Evolutionary conservation across 352 stramenopile species (phyloP).

Genomic region (Phytophthora agathidicida): DNA sequence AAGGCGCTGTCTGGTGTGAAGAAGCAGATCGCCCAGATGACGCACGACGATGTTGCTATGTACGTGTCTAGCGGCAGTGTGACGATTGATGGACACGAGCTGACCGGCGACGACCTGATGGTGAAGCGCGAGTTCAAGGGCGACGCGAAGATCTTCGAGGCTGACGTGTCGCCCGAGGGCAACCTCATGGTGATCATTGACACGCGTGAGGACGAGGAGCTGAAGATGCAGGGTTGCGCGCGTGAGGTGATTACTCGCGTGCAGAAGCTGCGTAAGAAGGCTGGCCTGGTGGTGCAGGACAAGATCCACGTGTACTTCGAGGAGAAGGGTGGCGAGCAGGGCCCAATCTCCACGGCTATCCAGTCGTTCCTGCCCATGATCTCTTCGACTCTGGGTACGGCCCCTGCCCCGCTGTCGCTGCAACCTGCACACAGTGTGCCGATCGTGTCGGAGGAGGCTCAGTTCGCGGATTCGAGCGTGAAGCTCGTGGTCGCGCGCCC

Average conservation of each 20-base stretch:
- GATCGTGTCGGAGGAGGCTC: constrained; percentile 73
- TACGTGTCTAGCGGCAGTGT: constrained; percentile 82
- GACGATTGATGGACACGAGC: constrained; percentile 76
- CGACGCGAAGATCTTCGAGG: constrained; percentile 92
- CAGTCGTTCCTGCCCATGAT: constrained; percentile 68
- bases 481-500: constrained; percentile 72
- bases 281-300: constrained; percentile 94
- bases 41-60: constrained; percentile 73
- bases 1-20: constrained; percentile 96
- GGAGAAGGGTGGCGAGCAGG: constrained; percentile 64
- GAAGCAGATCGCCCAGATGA: constrained; percentile 71
- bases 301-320: constrained; percentile 96
- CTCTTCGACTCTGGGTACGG: constrained; percentile 57
- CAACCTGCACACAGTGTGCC: constrained; percentile 65
- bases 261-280: constrained; percentile 98
- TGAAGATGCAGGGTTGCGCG: constrained; percentile 93
- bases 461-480: constrained; percentile 74
- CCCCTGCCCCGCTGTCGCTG: constrained; percentile 62
- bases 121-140: constrained; percentile 96
- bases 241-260: constrained; percentile 98
- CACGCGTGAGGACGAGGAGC: constrained; percentile 94
- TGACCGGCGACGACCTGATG: constrained; percentile 92
- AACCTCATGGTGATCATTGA: constrained; percentile 96
- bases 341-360: constrained; percentile 66
- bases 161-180: constrained; percentile 86